Evolutionary conservation across 1,284 basidiomycete genomes (phyloP), one percentile per base, ranked within the genome.

Genomic region (Chiua sp.): DNA sequence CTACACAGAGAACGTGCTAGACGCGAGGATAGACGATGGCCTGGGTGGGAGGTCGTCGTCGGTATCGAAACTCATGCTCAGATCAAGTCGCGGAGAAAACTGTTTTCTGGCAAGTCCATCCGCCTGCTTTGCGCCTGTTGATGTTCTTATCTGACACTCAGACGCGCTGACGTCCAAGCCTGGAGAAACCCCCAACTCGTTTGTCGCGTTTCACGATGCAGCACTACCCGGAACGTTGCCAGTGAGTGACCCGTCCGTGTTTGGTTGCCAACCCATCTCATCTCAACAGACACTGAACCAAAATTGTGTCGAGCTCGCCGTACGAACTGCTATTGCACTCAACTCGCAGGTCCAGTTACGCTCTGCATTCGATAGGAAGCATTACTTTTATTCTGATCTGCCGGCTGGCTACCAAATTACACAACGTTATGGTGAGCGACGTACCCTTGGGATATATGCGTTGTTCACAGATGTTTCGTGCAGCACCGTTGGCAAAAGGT

Each of bases 11-110:
- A 63, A 30, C 66, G 71, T 42, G 56, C 61, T 3, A 35, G 47
- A 26, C 62, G 62, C 37, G 62, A 75, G 20, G 80, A 82, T 59
- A 62, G 66, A 4, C 65, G 79, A 51, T 85, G 83, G 84, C 80
- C 81, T 20, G 91, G 87, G 11, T 96, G 92, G 92, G 83, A 92
- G 67, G 87, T 96, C 23, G 82, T 98, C 55, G 89, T 99, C 50
- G 98, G 98, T 28, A 90, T 99, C 51, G 97, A 99, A 72, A 93
- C 96, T 13, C 98, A 99, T 72, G 93, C 95, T 0, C 97, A 99
- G 76, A 87, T 99, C 68, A 92, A 91, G 73, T 90, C 94, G 15
- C 85, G 88, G 55, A 79, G 81, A 60, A 99, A 99, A 76, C 83
- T 99, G 15, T 98, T 99, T 78, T 98, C 96, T 54, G 79, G 92